Conservation (phyloP, 2,329 filamentous ascomycete species). For the Verticillium klebahnii region DNA sequence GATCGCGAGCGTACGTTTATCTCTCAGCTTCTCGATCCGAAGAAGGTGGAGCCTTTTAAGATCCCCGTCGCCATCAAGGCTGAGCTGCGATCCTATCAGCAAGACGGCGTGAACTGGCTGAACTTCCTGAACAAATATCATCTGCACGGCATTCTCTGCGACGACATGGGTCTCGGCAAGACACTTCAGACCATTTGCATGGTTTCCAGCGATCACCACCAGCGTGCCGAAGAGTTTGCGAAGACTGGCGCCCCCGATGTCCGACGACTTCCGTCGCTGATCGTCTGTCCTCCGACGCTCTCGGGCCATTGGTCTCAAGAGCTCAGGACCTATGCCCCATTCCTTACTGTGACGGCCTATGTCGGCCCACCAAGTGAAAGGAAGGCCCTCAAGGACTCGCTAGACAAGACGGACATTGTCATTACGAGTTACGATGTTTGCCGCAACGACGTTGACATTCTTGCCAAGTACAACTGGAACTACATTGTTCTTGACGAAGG, state of each 20-base stretch:
- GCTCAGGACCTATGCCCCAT: slow-evolving; percentile 91
- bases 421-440: slow-evolving; percentile 98
- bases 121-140: slow-evolving; percentile 98
- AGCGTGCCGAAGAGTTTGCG: slow-evolving; percentile 84
- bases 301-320: slow-evolving; percentile 99
- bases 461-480: slow-evolving; percentile 86
- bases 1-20: slow-evolving; percentile 97
- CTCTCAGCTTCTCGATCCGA: slow-evolving; percentile 89
- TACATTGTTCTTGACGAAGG: slow-evolving; percentile 97
- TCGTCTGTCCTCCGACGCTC: slow-evolving; percentile 92
- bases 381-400: slow-evolving; percentile 60
- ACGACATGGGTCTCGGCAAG: slow-evolving; percentile 98
- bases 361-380: slow-evolving; percentile 85
- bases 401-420: slow-evolving; percentile 82
- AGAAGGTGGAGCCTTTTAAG: slow-evolving; percentile 90
- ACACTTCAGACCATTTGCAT: slow-evolving; percentile 97
- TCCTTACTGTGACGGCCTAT: slow-evolving; percentile 84
- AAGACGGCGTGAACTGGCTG: slow-evolving; percentile 98
- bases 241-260: slow-evolving; percentile 76
- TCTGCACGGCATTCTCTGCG: slow-evolving; percentile 94
- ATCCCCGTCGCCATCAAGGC: slow-evolving; percentile 98
- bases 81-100: slow-evolving; percentile 92
- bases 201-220: slow-evolving; percentile 93
- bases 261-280: slow-evolving; percentile 79
- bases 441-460: slow-evolving; percentile 85